Evolutionary conservation across 257 asterid genomes (phyloP), one percentile per base, ranked within the genome.

Genomic region (Nicotiana knightiana): DNA sequence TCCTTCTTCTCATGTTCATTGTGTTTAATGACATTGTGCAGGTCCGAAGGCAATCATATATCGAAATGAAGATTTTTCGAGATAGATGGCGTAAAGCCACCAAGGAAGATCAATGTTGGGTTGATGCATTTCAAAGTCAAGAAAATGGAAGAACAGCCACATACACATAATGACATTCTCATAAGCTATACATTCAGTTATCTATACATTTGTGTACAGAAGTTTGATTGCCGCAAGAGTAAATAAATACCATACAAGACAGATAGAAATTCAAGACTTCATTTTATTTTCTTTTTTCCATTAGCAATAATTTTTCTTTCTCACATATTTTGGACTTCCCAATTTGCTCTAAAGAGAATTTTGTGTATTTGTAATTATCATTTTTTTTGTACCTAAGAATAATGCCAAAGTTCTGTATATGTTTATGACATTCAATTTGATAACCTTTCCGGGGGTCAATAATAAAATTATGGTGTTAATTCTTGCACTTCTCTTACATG

Each of bases 31-130:
- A 28, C 21, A 3, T 30, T 81, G 13, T 81, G 85, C 90, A 95
- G 99, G 89, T 95, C 13, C 86, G 98, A 3, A 79, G 28, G 71
- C 90, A 88, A 65, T 95, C 98, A 1, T 87, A 85, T 73, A 67
- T 51, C 4, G 99, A 95, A 84, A 93, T 93, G 99, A 79, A 4
- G 87, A 81, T 43, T 0, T 93, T 95, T 80, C 85, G 62, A 87
- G 82, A 76, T 2, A 88, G 99, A 63, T 95, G 99, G 99, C 77
- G 76, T 18, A 79, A 82, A 16, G 97, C 98, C 2, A 92, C 85
- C 24, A 63, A 85, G 83, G 84, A 88, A 51, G 99, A 95, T 53
- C 54, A 83, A 57, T 95, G 98, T 71, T 95, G 98, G 98, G 82
- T 86, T 33, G 91, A 95, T 87, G 98, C 97, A 6, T 93, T 84